These are phyloP conservation scores for Eutrema yunnanense DNA, from an alignment of 345 rosid species.

Conservation along the genomic window DNA sequence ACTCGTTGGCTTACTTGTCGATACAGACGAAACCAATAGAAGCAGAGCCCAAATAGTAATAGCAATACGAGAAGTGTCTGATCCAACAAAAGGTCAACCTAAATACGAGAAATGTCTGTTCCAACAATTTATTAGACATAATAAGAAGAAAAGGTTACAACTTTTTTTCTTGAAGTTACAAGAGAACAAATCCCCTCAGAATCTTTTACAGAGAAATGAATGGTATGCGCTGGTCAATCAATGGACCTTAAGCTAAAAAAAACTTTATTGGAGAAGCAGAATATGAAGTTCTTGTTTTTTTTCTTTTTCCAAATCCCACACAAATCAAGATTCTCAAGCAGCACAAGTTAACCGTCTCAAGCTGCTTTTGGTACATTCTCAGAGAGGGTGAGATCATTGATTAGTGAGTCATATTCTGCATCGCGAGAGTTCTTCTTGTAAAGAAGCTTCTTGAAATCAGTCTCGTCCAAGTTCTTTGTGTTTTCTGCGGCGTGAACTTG, in stretches of 20 bases:
- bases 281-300: conserved; percentile 5
- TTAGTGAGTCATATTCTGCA: conserved; percentile 70
- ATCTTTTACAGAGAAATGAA: conserved; percentile 20
- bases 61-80: not conserved
- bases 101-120: not conserved
- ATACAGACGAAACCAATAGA: not conserved
- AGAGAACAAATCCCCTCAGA: conserved; percentile 7
- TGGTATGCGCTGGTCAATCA: conserved; percentile 5
- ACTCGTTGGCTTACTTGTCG: not conserved
- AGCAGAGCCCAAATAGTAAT: not conserved
- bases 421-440: conserved; percentile 69
- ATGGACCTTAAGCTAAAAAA: not conserved
- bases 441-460: conserved; percentile 65
- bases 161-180: conserved; percentile 1
- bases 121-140: conserved; percentile 12
- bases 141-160: conserved; percentile 16
- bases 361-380: conserved; percentile 45
- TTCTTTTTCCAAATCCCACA: conserved; percentile 10
- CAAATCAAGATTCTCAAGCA: conserved; percentile 3
- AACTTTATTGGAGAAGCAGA: conserved; percentile 23
- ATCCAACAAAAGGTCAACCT: conserved; percentile 1
- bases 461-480: conserved; percentile 57
- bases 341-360: not conserved
- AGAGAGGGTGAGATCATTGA: conserved; percentile 55
- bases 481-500: conserved; percentile 84